Percentiles rank a stretch among this genome's conserved stretches.
phyloP scores from a whole-genome alignment of 2,329 filamentous ascomycete species.

The Penicillium paneum region DNA sequence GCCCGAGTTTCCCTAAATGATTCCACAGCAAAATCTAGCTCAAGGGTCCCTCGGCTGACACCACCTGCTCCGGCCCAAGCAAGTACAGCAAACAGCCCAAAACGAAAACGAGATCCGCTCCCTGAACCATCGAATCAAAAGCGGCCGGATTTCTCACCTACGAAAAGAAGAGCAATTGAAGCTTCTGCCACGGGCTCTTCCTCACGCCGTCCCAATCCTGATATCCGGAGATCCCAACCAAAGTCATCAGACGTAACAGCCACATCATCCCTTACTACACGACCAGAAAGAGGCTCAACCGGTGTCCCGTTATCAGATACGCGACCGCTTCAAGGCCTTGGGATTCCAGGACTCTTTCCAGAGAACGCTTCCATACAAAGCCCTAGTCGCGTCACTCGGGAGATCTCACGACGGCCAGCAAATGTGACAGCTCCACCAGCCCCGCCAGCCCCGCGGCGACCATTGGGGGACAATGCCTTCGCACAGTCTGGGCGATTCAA shows the following conservation, averaged over 20 bases:
- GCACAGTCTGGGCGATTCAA: slow-evolving; percentile 3
- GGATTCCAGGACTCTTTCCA: background rate
- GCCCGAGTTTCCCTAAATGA: background rate
- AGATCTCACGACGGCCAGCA: background rate
- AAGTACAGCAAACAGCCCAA: slow-evolving; percentile 7
- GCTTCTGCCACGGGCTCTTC: background rate
- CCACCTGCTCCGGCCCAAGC: background rate
- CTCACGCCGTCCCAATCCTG: background rate
- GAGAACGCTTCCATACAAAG: background rate
- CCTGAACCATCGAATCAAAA: background rate
- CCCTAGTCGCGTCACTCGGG: background rate
- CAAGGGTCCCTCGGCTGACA: background rate
- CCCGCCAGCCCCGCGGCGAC: background rate
- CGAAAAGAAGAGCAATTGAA: slow-evolving; percentile 11
- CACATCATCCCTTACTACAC: background rate
- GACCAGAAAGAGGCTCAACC: background rate
- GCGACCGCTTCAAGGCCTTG: slow-evolving; percentile 1
- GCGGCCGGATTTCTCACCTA: background rate
- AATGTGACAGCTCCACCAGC: background rate
- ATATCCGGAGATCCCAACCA: background rate
- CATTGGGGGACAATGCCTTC: slow-evolving; percentile 8
- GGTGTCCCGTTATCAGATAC: background rate
- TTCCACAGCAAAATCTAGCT: background rate
- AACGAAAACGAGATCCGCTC: slow-evolving; percentile 23
- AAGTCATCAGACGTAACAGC: background rate